Evolutionary conservation across 192 early-diverging fungal species (phyloP).

Genomic region (Geranomyces variabilis): DNA sequence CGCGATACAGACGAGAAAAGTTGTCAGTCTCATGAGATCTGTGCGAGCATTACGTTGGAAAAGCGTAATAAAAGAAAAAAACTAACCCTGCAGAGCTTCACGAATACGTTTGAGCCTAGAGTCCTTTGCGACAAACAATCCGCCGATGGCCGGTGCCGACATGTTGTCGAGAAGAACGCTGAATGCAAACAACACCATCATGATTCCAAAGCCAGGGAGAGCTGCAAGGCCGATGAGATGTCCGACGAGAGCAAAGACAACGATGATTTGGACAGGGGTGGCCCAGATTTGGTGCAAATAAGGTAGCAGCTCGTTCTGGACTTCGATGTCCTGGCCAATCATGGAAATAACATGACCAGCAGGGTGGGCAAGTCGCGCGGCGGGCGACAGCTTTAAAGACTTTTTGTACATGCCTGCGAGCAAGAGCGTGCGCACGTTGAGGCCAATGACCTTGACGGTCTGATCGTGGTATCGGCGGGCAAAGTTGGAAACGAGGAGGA

Average conservation of each 20-base stretch:
- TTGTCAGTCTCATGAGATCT: too few species aligned
- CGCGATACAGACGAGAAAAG: too few species aligned
- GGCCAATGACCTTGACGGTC: too few species aligned
- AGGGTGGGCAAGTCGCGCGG: slow-evolving; percentile 17
- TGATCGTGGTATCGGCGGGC: neutral
- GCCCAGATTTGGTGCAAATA: too few species aligned
- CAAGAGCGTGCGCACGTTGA: slow-evolving; percentile 12
- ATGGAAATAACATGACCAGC: neutral
- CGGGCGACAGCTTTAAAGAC: slow-evolving; percentile 21
- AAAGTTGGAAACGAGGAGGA: neutral
- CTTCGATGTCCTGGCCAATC: neutral
- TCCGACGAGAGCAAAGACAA: neutral
- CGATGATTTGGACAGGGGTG: neutral
- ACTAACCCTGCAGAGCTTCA: slow-evolving; percentile 8
- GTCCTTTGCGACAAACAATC: neutral
- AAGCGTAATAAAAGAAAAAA: too few species aligned
- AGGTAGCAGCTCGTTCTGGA: neutral
- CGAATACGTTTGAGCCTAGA: slow-evolving; percentile 5
- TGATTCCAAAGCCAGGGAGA: slow-evolving; percentile 2
- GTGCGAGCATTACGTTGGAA: too few species aligned
- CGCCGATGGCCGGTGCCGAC: neutral
- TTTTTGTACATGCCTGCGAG: slow-evolving; percentile 31
- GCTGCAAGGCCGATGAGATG: slow-evolving; percentile 3
- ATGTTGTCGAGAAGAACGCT: slow-evolving; percentile 5
- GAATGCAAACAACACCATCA: neutral